Evolutionary conservation across 1,139 yeast genomes (phyloP).

Genomic region (Geotrichum macrosporum): DNA sequence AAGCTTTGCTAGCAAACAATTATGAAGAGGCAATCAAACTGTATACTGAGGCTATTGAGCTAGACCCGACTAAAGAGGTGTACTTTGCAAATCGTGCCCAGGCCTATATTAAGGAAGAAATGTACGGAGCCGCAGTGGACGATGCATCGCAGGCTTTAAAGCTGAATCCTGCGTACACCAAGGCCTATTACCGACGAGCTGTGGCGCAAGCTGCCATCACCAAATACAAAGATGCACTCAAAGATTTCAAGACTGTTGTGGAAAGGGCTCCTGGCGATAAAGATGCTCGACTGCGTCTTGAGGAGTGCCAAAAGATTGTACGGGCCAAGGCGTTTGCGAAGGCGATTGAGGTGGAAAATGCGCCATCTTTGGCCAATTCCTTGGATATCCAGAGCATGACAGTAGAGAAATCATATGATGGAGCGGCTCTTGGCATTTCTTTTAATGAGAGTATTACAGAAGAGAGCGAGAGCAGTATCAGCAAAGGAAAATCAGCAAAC

Average conservation of each 20-base stretch:
- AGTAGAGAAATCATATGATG: slow-evolving; percentile 59
- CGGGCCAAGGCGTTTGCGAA: slow-evolving; percentile 76
- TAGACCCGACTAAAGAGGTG: slow-evolving; percentile 63
- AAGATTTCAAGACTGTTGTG: slow-evolving; percentile 63
- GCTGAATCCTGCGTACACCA: slow-evolving; percentile 62
- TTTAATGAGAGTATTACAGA: slow-evolving; percentile 34
- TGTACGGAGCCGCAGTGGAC: slow-evolving; percentile 74
- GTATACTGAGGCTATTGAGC: slow-evolving; percentile 73
- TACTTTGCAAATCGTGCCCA: slow-evolving; percentile 87
- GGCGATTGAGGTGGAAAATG: slow-evolving; percentile 75
- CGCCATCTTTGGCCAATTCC: slow-evolving; percentile 42
- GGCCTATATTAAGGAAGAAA: slow-evolving; percentile 79
- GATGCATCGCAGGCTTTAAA: slow-evolving; percentile 73
- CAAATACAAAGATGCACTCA: slow-evolving; percentile 68
- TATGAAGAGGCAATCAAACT: slow-evolving; percentile 62
- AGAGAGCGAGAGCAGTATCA: slow-evolving; percentile 22
- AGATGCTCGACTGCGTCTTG: slow-evolving; percentile 59
- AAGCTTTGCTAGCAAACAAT: slow-evolving; percentile 57
- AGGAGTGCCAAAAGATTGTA: slow-evolving; percentile 61
- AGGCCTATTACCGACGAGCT: slow-evolving; percentile 81
- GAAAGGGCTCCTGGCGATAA: slow-evolving; percentile 63
- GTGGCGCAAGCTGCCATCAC: slow-evolving; percentile 73
- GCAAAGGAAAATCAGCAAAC: slow-evolving; percentile 20
- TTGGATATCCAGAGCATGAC: slow-evolving; percentile 46
- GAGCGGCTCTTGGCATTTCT: slow-evolving; percentile 52